A percentile compares a stretch with the other conserved stretches of the same genome.
phyloP scores from a whole-genome alignment of 495 filamentous ascomycete species.

The Aspergillus coremiiformis region DNA sequence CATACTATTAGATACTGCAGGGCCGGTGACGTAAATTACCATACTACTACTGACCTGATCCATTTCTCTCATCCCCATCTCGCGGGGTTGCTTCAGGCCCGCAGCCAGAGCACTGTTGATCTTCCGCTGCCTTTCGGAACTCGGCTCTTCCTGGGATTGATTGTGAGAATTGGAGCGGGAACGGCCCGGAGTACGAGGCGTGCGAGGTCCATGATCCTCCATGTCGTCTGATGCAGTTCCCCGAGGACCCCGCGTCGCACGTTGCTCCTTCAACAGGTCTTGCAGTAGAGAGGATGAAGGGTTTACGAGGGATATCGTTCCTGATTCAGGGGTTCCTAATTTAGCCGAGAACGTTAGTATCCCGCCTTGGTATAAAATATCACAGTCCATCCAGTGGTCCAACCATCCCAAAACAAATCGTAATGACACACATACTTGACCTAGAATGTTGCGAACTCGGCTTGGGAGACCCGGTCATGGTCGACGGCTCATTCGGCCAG shows the following conservation, averaged over 20 bases:
- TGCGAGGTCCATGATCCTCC: conserved; percentile 19
- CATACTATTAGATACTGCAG: conserved; percentile 6
- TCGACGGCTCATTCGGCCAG: conserved; percentile 32
- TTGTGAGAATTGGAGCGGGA: conserved; percentile 14
- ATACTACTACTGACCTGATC: conserved; percentile 32
- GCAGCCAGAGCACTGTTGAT: conserved; percentile 19
- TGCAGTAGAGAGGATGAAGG: conserved; percentile 41
- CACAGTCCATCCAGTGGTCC: no score
- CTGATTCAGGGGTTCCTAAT: conserved; percentile 25
- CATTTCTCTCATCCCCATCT: conserved; percentile 46
- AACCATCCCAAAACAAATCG: neutral
- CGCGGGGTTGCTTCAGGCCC: conserved; percentile 29
- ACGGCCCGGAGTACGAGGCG: conserved; percentile 28
- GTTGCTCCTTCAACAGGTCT: conserved; percentile 43
- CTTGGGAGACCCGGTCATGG: conserved; percentile 11
- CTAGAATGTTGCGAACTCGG: conserved; percentile 1
- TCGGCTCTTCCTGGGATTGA: conserved; percentile 25
- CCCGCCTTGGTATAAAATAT: no score
- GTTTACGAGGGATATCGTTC: conserved; percentile 31
- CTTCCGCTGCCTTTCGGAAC: conserved; percentile 31
- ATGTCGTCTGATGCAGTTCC: conserved; percentile 20
- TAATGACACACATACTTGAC: conserved; percentile 1
- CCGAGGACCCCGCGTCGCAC: conserved; percentile 31
- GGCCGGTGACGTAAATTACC: neutral
- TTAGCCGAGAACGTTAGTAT: conserved; percentile 9